phyloP scores from a whole-genome alignment of 805 yeast genomes.

The Lipomyces mesembrius region DNA sequence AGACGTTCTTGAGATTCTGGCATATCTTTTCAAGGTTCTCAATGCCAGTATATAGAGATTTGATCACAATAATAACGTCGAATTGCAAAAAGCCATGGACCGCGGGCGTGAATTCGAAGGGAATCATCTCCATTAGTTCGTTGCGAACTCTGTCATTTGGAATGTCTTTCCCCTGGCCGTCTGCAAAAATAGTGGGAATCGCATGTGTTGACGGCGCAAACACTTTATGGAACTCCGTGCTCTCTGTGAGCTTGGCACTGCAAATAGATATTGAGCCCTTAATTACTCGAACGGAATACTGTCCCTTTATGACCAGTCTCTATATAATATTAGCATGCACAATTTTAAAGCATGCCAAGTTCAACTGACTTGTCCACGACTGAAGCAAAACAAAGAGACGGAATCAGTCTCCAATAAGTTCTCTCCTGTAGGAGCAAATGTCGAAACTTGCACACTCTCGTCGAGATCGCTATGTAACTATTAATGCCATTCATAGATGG shows the following conservation, averaged over 20 bases:
- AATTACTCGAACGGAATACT: conserved; percentile 41
- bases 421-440: conserved; percentile 11
- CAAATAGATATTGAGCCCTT: conserved; percentile 43
- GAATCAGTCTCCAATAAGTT: conserved; percentile 5
- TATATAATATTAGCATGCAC: conserved; percentile 7
- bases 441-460: conserved; percentile 16
- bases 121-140: not conserved
- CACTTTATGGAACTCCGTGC: conserved; percentile 21
- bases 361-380: not conserved
- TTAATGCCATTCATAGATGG: not conserved
- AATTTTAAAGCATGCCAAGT: not conserved
- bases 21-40: conserved; percentile 8
- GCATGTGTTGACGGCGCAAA: conserved; percentile 37
- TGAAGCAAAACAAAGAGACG: conserved; percentile 10
- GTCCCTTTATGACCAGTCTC: conserved; percentile 42
- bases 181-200: conserved; percentile 27
- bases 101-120: not conserved
- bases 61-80: conserved; percentile 36
- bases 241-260: conserved; percentile 41
- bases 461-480: conserved; percentile 15
- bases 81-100: conserved; percentile 22
- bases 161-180: not conserved
- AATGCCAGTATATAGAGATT: conserved; percentile 19
- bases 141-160: not conserved
- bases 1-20: conserved; percentile 12